Base-by-base conservation (phyloP, 306 rosid species). In the Rosa multiflora region DNA sequence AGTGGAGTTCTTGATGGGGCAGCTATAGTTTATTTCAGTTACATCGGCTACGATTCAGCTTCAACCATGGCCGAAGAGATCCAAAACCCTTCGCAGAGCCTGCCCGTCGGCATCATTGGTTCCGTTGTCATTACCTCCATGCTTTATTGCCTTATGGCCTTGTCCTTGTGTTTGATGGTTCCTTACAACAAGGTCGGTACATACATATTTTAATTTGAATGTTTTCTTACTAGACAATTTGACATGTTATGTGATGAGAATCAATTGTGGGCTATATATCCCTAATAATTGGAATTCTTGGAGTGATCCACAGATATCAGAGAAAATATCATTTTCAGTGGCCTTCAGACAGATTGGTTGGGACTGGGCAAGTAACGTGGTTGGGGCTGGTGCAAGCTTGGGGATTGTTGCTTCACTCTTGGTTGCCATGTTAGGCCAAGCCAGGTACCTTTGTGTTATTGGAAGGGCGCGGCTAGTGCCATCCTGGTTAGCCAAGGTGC, bases 21-120 rank as follows among this genome's bases (percentile, higher is more conserved):
- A 71, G 97, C 99, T 67, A 80, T 83, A 63, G 99, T 94, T 18
- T 94, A 94, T 80, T 89, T 94, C 79, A 93, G 97, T 82, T 94
- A 92, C 72, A 94, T 94, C 58, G 99, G 99, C 51, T 94, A 92
- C 81, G 97, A 94, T 82, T 92, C 99, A 14, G 99, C 92, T 80
- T 92, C 99, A 81, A 94, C 99, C 37, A 82, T 94, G 91, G 99
- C 99, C 32, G 99, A 94, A 80, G 99, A 94, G 83, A 91, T 89
- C 44, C 90, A 85, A 78, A 88, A 86, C 70, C 99, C 97, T 77
- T 81, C 83, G 6, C 90, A 77, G 78, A 88, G 88, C 77, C 89
- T 94, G 32, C 99, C 99, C 9, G 71, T 94, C 75, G 97, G 99
- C 79, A 92, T 94, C 53, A 82, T 91, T 68, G 99, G 99, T 44